phyloP scores from a whole-genome alignment of 129 eudicot species.

The Centrapalus pauciflorus region DNA sequence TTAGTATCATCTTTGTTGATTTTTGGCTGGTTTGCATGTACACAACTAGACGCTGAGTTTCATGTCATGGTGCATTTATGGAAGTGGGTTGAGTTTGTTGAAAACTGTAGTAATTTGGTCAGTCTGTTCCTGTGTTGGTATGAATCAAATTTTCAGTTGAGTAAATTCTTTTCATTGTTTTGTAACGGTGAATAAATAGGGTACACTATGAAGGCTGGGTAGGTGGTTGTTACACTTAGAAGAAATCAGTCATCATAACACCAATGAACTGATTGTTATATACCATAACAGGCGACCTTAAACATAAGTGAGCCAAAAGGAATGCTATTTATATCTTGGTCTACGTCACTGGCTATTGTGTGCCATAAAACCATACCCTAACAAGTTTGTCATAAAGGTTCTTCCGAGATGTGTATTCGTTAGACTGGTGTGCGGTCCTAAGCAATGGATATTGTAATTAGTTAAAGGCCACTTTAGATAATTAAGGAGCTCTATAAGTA shows the following conservation, averaged over 20 bases:
- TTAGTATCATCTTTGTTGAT: background rate
- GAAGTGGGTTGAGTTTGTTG: background rate
- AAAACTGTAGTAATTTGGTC: background rate
- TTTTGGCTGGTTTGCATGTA: background rate
- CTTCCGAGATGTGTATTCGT: no score
- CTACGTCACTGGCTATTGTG: no score
- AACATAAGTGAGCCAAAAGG: background rate
- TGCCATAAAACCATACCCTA: no score
- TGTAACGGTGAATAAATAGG: background rate
- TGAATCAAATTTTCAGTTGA: background rate
- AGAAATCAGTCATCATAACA: background rate
- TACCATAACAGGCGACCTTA: background rate
- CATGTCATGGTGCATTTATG: background rate
- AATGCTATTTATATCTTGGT: background rate
- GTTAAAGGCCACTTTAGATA: background rate
- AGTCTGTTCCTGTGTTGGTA: background rate
- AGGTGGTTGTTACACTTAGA: no score
- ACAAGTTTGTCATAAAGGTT: no score
- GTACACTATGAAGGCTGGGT: no score
- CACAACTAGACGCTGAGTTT: background rate
- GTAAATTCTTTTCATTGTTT: background rate
- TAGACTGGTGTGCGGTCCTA: background rate
- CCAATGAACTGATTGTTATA: background rate
- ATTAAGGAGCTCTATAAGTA: background rate
- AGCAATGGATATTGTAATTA: background rate